Base-by-base conservation (phyloP, 257 asterid species). In the Nicotiana otophora region DNA sequence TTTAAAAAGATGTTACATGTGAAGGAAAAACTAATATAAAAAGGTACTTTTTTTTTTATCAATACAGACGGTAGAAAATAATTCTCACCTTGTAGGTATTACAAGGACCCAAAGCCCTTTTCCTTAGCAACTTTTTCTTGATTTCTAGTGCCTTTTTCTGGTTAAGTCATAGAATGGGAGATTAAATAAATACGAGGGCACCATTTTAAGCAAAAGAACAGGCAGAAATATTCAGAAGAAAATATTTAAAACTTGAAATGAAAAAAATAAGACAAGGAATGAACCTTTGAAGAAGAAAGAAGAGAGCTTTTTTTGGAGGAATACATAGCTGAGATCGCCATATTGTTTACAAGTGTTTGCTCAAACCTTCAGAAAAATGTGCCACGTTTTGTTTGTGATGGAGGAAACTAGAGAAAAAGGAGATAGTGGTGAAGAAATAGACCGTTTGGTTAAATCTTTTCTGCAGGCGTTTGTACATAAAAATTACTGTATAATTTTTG, bases 231-330 rank as follows among this genome's bases (percentile, higher is more conserved):
- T 42, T 42, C 11, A 42, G 19, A 17, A 9, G 19, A 34, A 3
- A 66, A 3, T 33, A 42, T 42, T 8, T 5, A 34, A 34, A 34
- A 11, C 1, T 42, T 55, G 10, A 5, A 36, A 16, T 12, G 11
- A 15, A 20, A 33, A 3, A 10, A 10, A 72, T 17, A 31, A 48
- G 23, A 82, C 2, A 66, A 11, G 36, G 77, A 51, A 42, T 42
- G 51, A 42, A 5, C 88, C 86, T 87, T 81, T 5, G 81, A 60
- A 64, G 86, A 30, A 57, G 88, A 77, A 48, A 68, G 31, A 28
- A 42, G 11, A 42, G 78, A 28, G 78, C 83, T 48, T 51, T 31
- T 39, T 11, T 64, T 74, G 46, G 84, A 81, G 69, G 74, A 58
- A 51, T 64, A 15, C 34, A 74, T 19, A 74, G 66, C 76, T 61